Evolutionary conservation across 2,329 filamentous ascomycete species (phyloP).

Genomic region (Phyllosticta ampelicida): DNA sequence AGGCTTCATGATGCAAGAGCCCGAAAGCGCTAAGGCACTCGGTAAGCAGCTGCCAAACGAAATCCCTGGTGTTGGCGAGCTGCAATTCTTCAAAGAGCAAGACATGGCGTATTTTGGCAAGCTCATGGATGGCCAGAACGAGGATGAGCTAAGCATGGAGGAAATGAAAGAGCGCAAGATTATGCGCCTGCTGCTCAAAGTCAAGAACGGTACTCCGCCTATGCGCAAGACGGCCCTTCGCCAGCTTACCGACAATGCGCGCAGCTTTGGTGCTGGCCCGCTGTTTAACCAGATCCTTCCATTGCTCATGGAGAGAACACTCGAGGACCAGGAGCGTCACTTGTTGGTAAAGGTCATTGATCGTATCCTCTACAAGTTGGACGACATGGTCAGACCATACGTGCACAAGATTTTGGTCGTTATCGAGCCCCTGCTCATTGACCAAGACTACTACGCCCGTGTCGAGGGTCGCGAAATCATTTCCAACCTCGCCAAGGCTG

Average conservation of each 20-base stretch:
- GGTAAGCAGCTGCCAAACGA: constrained; percentile 90
- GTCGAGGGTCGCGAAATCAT: constrained; percentile 98
- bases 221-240: constrained; percentile 97
- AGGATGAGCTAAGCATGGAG: constrained; percentile 80
- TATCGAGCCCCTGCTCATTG: constrained; percentile 96
- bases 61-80: constrained; percentile 87
- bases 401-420: constrained; percentile 98
- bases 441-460: constrained; percentile 97
- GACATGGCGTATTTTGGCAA: constrained; percentile 99
- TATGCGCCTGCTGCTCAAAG: constrained; percentile 90
- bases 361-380: constrained; percentile 94
- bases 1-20: constrained; percentile 97
- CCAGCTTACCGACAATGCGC: constrained; percentile 94
- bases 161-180: constrained; percentile 98
- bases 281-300: constrained; percentile 97
- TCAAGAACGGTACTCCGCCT: constrained; percentile 97
- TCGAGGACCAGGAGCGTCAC: constrained; percentile 97
- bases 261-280: constrained; percentile 85
- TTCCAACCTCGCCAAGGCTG: constrained; percentile 92
- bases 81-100: constrained; percentile 97
- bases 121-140: constrained; percentile 85
- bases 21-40: constrained; percentile 68
- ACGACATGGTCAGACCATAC: constrained; percentile 89
- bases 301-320: constrained; percentile 91
- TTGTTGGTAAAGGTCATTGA: constrained; percentile 98